These are phyloP conservation scores for Populus euphratica DNA, from an alignment of 345 rosid genomes.

Conservation along the genomic window DNA sequence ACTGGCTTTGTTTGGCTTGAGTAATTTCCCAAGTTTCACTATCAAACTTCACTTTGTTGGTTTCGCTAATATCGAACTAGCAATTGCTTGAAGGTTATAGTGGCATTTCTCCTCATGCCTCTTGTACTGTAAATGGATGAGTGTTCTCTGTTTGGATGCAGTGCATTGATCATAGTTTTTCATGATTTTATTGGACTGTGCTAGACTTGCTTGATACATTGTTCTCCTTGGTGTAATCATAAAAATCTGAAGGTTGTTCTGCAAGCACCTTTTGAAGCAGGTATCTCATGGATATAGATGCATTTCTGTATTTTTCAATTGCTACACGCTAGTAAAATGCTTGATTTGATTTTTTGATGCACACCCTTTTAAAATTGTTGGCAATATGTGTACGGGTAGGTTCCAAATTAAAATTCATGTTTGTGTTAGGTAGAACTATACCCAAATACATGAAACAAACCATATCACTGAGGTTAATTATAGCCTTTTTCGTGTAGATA, in stretches of 20 bases:
- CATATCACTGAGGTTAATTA: no score
- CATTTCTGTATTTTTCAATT: not conserved
- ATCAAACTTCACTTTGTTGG: slow-evolving; percentile 1
- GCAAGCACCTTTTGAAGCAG: slow-evolving; percentile 12
- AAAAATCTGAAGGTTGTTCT: not conserved
- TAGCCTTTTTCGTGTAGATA: no score
- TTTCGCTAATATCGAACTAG: not conserved
- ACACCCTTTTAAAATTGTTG: not conserved
- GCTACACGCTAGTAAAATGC: not conserved
- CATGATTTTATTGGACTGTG: slow-evolving; percentile 5
- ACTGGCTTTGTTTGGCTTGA: slow-evolving; percentile 2
- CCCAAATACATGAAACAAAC: not conserved
- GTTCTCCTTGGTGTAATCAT: slow-evolving; percentile 9
- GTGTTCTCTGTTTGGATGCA: slow-evolving; percentile 27
- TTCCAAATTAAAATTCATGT: not conserved
- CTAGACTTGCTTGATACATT: not conserved
- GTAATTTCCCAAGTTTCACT: slow-evolving; percentile 3
- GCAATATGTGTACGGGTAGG: not conserved
- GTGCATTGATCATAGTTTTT: slow-evolving; percentile 16
- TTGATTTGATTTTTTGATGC: not conserved
- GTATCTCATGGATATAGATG: slow-evolving; percentile 9
- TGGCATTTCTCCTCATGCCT: slow-evolving; percentile 19
- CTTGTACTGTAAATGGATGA: slow-evolving; percentile 64
- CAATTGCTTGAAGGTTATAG: not conserved
- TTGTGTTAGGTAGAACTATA: not conserved